Evolutionary conservation across 2,329 filamentous ascomycete genomes (phyloP).

Genomic region (Talaromyces sp.): DNA sequence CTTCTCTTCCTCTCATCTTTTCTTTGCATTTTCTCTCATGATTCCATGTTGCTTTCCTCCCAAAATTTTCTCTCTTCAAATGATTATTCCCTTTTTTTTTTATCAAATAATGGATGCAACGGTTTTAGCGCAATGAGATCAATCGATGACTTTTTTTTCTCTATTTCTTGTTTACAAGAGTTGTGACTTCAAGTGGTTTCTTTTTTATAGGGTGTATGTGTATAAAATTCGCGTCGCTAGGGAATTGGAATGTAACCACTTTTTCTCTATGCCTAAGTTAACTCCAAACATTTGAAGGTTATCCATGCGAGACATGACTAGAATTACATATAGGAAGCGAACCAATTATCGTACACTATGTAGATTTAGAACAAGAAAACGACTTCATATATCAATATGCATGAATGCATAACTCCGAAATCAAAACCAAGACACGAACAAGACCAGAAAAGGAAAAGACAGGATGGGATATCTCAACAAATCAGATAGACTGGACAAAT

Average conservation of each 20-base stretch:
- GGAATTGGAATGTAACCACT: neutral
- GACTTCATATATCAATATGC: neutral
- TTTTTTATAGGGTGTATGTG: neutral
- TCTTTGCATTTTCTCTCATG: neutral
- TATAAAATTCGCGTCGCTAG: neutral
- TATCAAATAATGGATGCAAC: constrained; percentile 6
- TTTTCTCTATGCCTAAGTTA: too few species aligned
- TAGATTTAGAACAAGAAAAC: neutral
- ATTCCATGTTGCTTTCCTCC: constrained; percentile 17
- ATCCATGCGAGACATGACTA: neutral
- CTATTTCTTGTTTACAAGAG: neutral
- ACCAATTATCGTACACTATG: neutral
- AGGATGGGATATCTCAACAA: constrained; percentile 15
- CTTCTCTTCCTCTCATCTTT: neutral
- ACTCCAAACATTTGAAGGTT: neutral
- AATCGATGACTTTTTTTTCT: neutral
- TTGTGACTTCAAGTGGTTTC: neutral
- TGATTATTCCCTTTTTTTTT: neutral
- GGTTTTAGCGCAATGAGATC: constrained; percentile 9
- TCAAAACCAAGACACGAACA: neutral
- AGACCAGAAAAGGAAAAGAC: neutral
- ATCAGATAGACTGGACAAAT: constrained; percentile 10
- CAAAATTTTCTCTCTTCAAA: neutral
- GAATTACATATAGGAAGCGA: neutral
- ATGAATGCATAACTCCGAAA: neutral